phyloP scores from a whole-genome alignment of 371 early-diverging fungal species.

The Haplosporangium sp. region DNA sequence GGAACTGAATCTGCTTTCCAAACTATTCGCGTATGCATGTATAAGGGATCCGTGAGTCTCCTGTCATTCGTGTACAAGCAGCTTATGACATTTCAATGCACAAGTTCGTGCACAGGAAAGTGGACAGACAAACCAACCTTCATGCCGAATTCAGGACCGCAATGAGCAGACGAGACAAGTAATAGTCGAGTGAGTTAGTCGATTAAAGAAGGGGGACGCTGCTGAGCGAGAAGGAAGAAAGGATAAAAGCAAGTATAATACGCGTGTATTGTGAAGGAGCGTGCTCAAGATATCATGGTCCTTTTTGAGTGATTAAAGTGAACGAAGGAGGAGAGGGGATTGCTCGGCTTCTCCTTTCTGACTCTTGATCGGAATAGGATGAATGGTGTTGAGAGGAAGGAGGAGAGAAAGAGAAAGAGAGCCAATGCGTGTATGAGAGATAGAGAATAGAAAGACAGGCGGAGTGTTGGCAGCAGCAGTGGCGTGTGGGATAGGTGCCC shows the following conservation, averaged over 20 bases:
- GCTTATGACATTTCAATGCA: too few relatives aligned
- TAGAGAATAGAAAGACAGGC: background rate
- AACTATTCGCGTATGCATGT: conserved; percentile 66
- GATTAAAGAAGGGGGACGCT: background rate
- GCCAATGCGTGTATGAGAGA: background rate
- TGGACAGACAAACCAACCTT: background rate
- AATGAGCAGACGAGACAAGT: background rate
- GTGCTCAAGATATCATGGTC: background rate
- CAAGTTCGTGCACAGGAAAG: background rate
- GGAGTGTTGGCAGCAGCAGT: background rate
- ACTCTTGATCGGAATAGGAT: background rate
- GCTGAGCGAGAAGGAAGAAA: background rate
- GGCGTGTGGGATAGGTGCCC: background rate
- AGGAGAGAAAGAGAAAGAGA: background rate
- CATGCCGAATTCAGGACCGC: background rate
- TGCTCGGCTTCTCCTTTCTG: background rate
- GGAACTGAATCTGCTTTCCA: conserved; percentile 95
- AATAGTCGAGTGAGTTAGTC: background rate
- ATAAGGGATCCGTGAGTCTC: background rate
- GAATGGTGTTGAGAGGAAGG: background rate
- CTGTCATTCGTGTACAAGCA: background rate
- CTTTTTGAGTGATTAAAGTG: background rate
- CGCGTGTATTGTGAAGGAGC: background rate
- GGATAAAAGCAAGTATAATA: background rate
- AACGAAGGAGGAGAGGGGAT: background rate